Evolutionary conservation across 2,329 filamentous ascomycete genomes (phyloP), one percentile per base, ranked within the genome.

Genomic region (Fusarium sambucinum): DNA sequence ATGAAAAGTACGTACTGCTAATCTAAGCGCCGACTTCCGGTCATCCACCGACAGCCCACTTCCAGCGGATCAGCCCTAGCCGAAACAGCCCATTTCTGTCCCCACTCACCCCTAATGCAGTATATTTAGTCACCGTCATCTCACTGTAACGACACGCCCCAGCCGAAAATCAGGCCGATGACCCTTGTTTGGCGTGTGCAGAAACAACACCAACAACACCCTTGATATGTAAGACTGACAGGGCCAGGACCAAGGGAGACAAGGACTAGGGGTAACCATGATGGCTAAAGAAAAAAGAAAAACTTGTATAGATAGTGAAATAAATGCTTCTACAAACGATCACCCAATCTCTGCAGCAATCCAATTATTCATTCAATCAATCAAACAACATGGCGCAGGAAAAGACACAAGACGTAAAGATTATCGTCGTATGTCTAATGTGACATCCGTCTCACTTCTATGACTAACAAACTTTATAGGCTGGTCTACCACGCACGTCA

Each of bases 401-500:
- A 25, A 51, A 19, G 21, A 9, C 6, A 13, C 41, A 47, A 27
- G 57, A 17, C 8, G 61, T 69, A 4, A 69, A 69, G 44, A 69
- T 69, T 14, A 66, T 69, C 21, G 66, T 69, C 27, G 66, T 69
- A 57, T 14, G 66, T 57, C 35, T n/a, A 19, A 4, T 14, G 23
- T 6, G 2, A 8, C 17, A 2, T 16, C 40, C 12, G 16, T 50
- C 56, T 3, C 3, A 23, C 25, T 7, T 19, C 16, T 7, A 52
- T 13, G n/a, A 25, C 13, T n/a, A 14, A 37, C 65, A 1, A 1
- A 17, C 32, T 14, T 8, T 19, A 7, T 9, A 69, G 66, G 66
- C 66, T 13, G 66, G 66, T 30, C 53, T 69, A 0, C 66, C 66
- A 21, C 66, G 66, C 10, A 69, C 66, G 0, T 69, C 66, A 19